These are phyloP conservation scores for Lachnellula arida DNA, from an alignment of 2,329 filamentous ascomycete genomes.

Conservation along the genomic window DNA sequence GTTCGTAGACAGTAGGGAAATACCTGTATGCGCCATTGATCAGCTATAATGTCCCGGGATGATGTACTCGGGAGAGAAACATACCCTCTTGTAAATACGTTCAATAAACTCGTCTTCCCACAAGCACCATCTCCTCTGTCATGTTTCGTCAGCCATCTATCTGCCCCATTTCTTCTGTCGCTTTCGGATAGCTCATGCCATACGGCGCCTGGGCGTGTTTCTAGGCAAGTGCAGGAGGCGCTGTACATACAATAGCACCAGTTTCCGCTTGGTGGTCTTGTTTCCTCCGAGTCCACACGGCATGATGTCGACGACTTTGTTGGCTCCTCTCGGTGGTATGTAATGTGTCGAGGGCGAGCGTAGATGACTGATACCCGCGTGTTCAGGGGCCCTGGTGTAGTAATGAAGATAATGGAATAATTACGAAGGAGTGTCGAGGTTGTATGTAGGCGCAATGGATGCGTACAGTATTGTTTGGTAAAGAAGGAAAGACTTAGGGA, in stretches of 20 bases:
- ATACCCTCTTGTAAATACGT: constrained; percentile 97
- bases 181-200: constrained; percentile 1
- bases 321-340: background rate
- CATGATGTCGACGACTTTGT: constrained; percentile 19
- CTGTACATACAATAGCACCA: constrained; percentile 62
- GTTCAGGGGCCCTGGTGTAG: background rate
- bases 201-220: constrained; percentile 4
- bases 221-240: constrained; percentile 16
- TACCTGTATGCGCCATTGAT: constrained; percentile 51
- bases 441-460: background rate
- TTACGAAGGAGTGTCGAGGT: background rate
- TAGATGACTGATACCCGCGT: background rate
- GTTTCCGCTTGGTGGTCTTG: constrained; percentile 69
- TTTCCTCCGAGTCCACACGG: constrained; percentile 42
- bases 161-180: background rate
- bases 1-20: constrained; percentile 97
- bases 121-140: constrained; percentile 88
- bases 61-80: background rate
- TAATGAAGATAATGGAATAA: background rate
- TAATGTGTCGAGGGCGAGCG: background rate
- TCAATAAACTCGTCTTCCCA: constrained; percentile 93
- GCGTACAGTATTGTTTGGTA: background rate
- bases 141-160: constrained; percentile 17
- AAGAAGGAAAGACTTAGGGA: background rate
- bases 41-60: background rate